Conservation (phyloP, 2,329 filamentous ascomycete genomes). For the Fonsecaea nubica region DNA sequence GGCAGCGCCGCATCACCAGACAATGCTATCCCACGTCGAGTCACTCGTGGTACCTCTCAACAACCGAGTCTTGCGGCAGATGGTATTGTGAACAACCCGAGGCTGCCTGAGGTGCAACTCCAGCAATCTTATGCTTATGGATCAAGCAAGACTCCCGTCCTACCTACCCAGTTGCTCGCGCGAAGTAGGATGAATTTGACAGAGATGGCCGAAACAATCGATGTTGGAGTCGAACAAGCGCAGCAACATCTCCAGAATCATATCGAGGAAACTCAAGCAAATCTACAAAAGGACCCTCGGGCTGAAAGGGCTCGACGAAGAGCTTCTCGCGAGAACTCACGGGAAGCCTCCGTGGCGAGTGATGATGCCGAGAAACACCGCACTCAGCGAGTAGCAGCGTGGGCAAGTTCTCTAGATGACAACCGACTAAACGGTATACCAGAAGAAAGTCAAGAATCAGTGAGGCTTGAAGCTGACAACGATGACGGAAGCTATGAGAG, state of each 20-base stretch:
- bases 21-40: constrained; percentile 26
- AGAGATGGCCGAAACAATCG: constrained; percentile 46
- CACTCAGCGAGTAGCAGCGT: constrained; percentile 35
- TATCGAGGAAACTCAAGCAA: constrained; percentile 30
- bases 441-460: constrained; percentile 30
- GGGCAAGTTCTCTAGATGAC: constrained; percentile 35
- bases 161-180: constrained; percentile 46
- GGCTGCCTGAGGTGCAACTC: constrained; percentile 48
- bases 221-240: constrained; percentile 43
- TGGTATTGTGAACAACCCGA: constrained; percentile 39
- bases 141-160: constrained; percentile 45
- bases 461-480: neutral
- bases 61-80: constrained; percentile 26
- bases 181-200: constrained; percentile 43
- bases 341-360: constrained; percentile 33
- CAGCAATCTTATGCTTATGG: constrained; percentile 52
- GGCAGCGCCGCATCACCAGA: constrained; percentile 26
- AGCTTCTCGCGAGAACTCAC: constrained; percentile 37
- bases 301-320: constrained; percentile 39
- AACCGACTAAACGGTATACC: constrained; percentile 36
- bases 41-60: constrained; percentile 32
- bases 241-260: constrained; percentile 36
- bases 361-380: constrained; percentile 32
- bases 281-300: constrained; percentile 29
- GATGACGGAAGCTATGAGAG: constrained; percentile 1